A percentile compares a stretch with the other conserved stretches of the same genome.
These are phyloP conservation scores for Cutaneotrichosporon mucoides DNA, from an alignment of 1,284 basidiomycete species.

Conservation along the genomic window DNA sequence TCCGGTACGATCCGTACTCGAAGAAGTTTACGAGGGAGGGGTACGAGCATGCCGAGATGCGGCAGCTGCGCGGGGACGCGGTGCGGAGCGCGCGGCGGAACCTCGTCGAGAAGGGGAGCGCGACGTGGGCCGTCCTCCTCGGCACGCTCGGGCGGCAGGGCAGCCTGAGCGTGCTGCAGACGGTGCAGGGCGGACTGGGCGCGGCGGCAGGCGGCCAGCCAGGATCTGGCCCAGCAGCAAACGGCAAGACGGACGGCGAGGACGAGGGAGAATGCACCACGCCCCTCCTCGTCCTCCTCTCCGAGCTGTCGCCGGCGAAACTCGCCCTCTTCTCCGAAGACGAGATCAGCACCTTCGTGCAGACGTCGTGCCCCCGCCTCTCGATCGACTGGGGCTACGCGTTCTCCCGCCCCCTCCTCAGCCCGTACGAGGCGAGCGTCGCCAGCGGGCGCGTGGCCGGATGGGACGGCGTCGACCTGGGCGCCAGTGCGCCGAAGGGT, in stretches of 20 bases:
- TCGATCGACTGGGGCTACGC: constrained; percentile 97
- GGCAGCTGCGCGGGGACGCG: constrained; percentile 66
- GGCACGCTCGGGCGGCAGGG: constrained; percentile 96
- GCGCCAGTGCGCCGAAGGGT: constrained; percentile 31
- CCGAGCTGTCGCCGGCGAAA: constrained; percentile 93
- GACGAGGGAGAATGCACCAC: constrained; percentile 38
- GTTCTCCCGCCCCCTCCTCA: constrained; percentile 82
- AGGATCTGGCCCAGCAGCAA: no score
- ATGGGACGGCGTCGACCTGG: constrained; percentile 40
- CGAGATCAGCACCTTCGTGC: constrained; percentile 26
- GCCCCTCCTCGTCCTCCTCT: constrained; percentile 75
- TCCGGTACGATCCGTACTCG: constrained; percentile 97
- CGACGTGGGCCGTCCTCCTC: constrained; percentile 84
- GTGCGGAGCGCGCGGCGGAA: constrained; percentile 68
- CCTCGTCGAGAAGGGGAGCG: constrained; percentile 50
- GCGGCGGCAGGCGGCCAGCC: background rate
- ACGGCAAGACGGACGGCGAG: background rate
- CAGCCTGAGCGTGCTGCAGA: constrained; percentile 80
- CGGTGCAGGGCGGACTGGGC: constrained; percentile 65
- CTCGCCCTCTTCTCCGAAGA: constrained; percentile 63
- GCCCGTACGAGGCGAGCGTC: constrained; percentile 90
- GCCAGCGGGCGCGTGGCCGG: constrained; percentile 66
- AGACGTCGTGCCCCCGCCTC: constrained; percentile 28
- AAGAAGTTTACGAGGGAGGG: constrained; percentile 92
- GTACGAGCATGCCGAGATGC: constrained; percentile 90